Percentiles rank a stretch among this genome's conserved stretches.
Evolutionary conservation across 441 rosid genomes (phyloP).

Genomic region (Jatropha podagrica): DNA sequence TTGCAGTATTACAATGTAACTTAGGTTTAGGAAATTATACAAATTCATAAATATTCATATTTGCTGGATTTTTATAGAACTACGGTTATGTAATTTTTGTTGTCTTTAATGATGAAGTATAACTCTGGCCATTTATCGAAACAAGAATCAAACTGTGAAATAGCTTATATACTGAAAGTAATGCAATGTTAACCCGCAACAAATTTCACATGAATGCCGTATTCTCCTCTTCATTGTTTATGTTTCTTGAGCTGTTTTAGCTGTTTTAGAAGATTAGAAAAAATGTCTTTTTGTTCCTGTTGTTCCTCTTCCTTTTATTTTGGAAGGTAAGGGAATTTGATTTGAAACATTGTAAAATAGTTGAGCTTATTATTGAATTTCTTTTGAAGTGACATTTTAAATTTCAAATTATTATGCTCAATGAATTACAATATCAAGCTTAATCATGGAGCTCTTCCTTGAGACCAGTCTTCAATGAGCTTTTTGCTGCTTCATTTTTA

Average conservation of each 20-base stretch:
- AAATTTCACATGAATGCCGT: no score
- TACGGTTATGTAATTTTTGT: neutral
- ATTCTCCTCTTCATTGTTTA: no score
- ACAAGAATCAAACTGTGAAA: no score
- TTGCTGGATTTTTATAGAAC: neutral
- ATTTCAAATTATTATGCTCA: neutral
- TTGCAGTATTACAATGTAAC: neutral
- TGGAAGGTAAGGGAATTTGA: neutral
- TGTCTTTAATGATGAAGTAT: neutral
- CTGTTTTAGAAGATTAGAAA: no score
- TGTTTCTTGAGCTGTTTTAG: no score
- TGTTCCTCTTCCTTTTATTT: neutral
- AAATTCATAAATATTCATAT: neutral
- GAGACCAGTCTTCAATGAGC: neutral
- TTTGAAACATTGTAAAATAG: neutral
- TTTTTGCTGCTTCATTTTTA: neutral
- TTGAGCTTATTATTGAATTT: conserved; percentile 6
- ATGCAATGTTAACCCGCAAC: no score
- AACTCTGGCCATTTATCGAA: neutral
- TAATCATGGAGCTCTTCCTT: neutral
- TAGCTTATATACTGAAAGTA: neutral
- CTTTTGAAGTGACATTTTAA: neutral
- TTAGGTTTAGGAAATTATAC: conserved; percentile 8
- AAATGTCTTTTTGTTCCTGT: neutral
- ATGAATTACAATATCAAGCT: neutral